A percentile compares a stretch with the other conserved stretches of the same genome.
Conservation (phyloP, 1,139 yeast genomes). For the Kodamaea plutei region DNA sequence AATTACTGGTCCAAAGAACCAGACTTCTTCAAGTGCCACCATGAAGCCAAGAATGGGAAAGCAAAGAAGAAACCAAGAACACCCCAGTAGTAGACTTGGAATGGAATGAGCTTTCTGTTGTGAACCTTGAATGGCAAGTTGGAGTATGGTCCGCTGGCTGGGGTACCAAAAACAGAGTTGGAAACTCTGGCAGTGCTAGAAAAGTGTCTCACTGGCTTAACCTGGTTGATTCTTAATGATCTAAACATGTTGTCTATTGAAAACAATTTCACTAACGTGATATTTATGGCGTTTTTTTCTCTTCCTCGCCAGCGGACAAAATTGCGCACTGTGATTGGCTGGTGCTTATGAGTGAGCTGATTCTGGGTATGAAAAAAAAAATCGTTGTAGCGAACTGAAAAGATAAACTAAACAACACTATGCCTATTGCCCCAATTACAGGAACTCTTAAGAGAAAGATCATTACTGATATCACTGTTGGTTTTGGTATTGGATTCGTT, state of each 20-base stretch:
- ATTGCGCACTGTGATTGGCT: conserved; percentile 12
- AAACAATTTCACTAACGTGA: too few relatives aligned
- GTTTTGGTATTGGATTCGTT: conserved; percentile 46
- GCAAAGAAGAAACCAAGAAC: conserved; percentile 58
- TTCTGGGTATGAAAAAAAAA: conserved; percentile 9
- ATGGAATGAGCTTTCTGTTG: conserved; percentile 80
- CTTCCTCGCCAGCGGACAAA: conserved; percentile 1
- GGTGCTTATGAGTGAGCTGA: conserved; percentile 17
- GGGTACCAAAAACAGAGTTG: conserved; percentile 37
- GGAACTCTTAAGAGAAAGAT: conserved; percentile 83
- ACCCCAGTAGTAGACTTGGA: conserved; percentile 74
- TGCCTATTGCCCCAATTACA: conserved; percentile 88
- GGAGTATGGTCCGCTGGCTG: conserved; percentile 81
- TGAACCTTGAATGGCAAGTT: conserved; percentile 93
- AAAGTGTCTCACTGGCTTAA: conserved; percentile 37
- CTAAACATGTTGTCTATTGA: too few relatives aligned
- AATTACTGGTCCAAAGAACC: conserved; percentile 45
- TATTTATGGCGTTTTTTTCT: conserved; percentile 6
- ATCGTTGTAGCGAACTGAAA: conserved; percentile 1
- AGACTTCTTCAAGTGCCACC: conserved; percentile 71
- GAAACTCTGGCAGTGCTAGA: conserved; percentile 31
- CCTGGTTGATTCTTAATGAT: conserved; percentile 16
- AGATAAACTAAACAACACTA: conserved; percentile 22
- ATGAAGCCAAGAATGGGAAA: conserved; percentile 66
- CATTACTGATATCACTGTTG: conserved; percentile 73